These are phyloP conservation scores for Ambrosiella cleistominuta DNA, from an alignment of 2,329 filamentous ascomycete genomes.

Conservation along the genomic window DNA sequence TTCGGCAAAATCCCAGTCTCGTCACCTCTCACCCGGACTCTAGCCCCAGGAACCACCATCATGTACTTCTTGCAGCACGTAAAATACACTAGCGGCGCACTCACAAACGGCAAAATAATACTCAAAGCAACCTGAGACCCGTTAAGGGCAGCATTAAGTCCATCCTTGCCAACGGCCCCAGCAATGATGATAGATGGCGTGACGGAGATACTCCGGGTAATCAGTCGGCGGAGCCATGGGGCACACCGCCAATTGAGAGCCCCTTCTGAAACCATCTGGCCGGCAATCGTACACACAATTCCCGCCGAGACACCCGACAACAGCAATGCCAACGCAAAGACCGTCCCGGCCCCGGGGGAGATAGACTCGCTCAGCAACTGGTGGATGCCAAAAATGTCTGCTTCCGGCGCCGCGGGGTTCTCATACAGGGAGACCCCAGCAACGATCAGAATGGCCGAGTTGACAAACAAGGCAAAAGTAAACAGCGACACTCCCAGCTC, in stretches of 20 bases:
- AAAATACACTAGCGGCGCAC: constrained; percentile 69
- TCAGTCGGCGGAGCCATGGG: constrained; percentile 62
- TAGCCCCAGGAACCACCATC: constrained; percentile 40
- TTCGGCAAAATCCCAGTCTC: constrained; percentile 12
- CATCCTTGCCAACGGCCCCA: constrained; percentile 53
- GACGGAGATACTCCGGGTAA: constrained; percentile 67
- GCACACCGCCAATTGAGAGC: constrained; percentile 56
- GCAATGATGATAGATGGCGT: constrained; percentile 71
- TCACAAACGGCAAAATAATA: constrained; percentile 66
- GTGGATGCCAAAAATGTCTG: constrained; percentile 74
- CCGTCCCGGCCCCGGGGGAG: constrained; percentile 55
- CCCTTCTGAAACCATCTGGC: constrained; percentile 77
- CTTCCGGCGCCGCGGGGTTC: constrained; percentile 40
- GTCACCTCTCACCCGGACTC: constrained; percentile 20
- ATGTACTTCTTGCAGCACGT: constrained; percentile 66
- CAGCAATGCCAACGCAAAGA: constrained; percentile 70
- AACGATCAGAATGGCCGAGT: constrained; percentile 66
- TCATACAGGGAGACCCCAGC: constrained; percentile 60
- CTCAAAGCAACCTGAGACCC: constrained; percentile 64
- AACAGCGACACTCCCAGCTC: constrained; percentile 59
- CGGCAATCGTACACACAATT: constrained; percentile 76
- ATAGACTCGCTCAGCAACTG: constrained; percentile 50
- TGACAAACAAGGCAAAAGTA: constrained; percentile 71
- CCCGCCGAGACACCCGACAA: constrained; percentile 67
- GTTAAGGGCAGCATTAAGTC: constrained; percentile 54